Evolutionary conservation across 2,329 filamentous ascomycete species (phyloP), one percentile per base, ranked within the genome.

Genomic region (Cercospora brassicicola): DNA sequence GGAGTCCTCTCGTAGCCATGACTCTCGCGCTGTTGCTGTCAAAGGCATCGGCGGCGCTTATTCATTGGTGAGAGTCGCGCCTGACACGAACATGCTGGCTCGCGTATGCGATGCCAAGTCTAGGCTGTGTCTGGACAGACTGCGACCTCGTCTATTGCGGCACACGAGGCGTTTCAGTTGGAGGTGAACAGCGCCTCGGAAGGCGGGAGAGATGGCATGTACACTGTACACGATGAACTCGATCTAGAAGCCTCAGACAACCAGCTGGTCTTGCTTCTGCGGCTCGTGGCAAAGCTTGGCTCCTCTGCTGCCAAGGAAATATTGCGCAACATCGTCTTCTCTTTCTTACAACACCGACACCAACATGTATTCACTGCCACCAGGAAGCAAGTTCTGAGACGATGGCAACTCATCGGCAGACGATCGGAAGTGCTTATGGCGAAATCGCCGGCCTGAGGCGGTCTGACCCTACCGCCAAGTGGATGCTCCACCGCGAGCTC

Each of bases 381-480:
- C 2, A 15, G 10, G 10, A 42, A 10, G 13, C 26, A 2, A 28
- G 10, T 13, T 10, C 26, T 1, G 8, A 11, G 11, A 20, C 15
- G 18, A 33, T 59, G 18, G 23, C 33, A 60, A 6, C 31, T 36
- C 33, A 6, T 60, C 57, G 57, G 33, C 20, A 11, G n/a, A 45
- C 31, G 15, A 8, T 28, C 57, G 48, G 6, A 30, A 30, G 23
- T 55, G 48, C 8, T 23, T 0, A 28, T 30, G 48, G 15, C 15
- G 48, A 15, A 55, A 28, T 55, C 15, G 48, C 23, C 48, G 23
- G 20, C 20, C 11, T n/a, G 13, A 28, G 11, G 48, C 48, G 23
- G 48, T 63, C 30, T 48, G 55, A 36, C 15, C 51, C 28, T 53
- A 28, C 26, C 20, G 45, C 61, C 61, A 63, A 63, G 61, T 36